Conservation (phyloP, 139 green algal genomes). For the Desmodesmus armatus region DNA sequence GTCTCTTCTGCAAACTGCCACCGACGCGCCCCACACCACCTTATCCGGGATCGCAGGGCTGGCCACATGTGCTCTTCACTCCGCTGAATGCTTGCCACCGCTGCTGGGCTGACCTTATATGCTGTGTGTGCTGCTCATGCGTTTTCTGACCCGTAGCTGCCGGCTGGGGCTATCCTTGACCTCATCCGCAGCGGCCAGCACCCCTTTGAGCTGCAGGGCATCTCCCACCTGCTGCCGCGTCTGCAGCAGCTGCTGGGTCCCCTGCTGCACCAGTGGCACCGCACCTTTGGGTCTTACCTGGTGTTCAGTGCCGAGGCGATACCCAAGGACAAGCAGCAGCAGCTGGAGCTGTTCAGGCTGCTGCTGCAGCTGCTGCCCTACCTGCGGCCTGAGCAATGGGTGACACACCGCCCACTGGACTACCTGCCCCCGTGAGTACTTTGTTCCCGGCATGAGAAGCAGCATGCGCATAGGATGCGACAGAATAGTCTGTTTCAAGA, state of each 20-base stretch:
- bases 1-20: no score
- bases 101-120: background rate
- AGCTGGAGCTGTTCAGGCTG: background rate
- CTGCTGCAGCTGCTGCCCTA: conserved; percentile 55
- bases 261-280: conserved; percentile 60
- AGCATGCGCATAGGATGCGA: no score
- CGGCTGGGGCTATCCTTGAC: conserved; percentile 49
- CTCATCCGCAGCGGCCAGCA: conserved; percentile 65
- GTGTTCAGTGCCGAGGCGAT: conserved; percentile 16
- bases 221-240: conserved; percentile 45
- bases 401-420: conserved; percentile 49
- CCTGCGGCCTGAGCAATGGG: conserved; percentile 51
- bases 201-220: conserved; percentile 69
- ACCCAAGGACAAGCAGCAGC: conserved; percentile 31
- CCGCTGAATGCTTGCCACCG: no score
- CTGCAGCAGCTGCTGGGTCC: conserved; percentile 34
- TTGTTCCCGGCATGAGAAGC: no score
- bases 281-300: conserved; percentile 15
- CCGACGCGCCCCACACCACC: no score
- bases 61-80: no score
- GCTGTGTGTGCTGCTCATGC: background rate
- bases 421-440: conserved; percentile 57
- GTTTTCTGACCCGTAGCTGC: no score
- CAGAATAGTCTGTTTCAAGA: no score
- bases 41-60: no score